Evolutionary conservation across 2,329 filamentous ascomycete species (phyloP).

Genomic region (Byssochlamys sp.): DNA sequence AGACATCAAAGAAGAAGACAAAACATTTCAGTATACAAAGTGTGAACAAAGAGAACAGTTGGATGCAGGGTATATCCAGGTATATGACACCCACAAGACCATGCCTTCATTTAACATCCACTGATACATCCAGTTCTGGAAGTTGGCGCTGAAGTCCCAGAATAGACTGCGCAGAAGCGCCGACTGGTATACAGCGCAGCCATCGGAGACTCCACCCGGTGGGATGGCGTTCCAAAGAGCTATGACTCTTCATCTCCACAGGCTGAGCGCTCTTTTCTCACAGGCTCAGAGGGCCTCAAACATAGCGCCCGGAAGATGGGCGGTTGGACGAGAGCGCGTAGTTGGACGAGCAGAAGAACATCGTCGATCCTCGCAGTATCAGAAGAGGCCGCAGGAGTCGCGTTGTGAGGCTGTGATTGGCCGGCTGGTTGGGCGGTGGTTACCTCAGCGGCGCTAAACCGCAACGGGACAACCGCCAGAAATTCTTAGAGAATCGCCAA

Average conservation of each 20-base stretch:
- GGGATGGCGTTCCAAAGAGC: slow-evolving; percentile 1
- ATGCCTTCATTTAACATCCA: background rate
- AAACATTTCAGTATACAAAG: slow-evolving; percentile 11
- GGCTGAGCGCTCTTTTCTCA: background rate
- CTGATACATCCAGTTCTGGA: slow-evolving; percentile 11
- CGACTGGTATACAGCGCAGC: slow-evolving; percentile 12
- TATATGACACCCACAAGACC: slow-evolving; percentile 8
- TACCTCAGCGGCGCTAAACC: slow-evolving; percentile 21
- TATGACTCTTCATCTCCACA: slow-evolving; percentile 7
- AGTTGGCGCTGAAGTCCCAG: slow-evolving; percentile 23
- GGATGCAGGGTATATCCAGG: slow-evolving; percentile 6
- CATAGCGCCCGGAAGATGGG: background rate
- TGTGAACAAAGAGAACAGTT: slow-evolving; percentile 6
- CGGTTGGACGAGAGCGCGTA: slow-evolving; percentile 1
- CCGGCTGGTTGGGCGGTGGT: slow-evolving; percentile 3
- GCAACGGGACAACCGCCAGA: slow-evolving; percentile 19
- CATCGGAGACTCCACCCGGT: slow-evolving; percentile 9
- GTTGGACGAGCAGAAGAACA: background rate
- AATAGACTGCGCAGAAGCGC: slow-evolving; percentile 16
- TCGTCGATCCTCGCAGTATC: background rate
- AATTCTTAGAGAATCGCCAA: slow-evolving; percentile 20
- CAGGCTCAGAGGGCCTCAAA: background rate
- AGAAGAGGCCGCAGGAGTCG: background rate
- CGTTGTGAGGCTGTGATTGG: slow-evolving; percentile 6
- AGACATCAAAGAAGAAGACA: background rate